Evolutionary conservation across 768 basidiomycete genomes (phyloP).

Genomic region (Termitomyces sp.): DNA sequence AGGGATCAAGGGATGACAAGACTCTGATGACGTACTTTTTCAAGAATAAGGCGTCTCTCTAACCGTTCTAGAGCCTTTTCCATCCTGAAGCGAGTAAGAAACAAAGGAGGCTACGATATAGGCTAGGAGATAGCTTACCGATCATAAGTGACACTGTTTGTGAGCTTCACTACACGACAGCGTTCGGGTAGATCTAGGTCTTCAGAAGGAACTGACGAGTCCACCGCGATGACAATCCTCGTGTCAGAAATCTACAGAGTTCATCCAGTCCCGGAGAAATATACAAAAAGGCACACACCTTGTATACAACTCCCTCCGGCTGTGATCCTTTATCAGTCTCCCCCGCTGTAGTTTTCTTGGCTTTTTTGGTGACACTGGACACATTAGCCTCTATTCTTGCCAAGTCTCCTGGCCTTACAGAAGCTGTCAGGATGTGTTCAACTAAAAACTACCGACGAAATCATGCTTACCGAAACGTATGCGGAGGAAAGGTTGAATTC

Average conservation of each 20-base stretch:
- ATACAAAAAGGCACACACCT: conserved; percentile 34
- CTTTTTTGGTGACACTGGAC: conserved; percentile 33
- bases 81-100: conserved; percentile 52
- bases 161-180: conserved; percentile 81
- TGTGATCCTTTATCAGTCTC: conserved; percentile 35
- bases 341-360: conserved; percentile 33
- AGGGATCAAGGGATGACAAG: not conserved
- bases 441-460: not conserved
- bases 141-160: conserved; percentile 90
- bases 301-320: conserved; percentile 84
- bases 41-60: conserved; percentile 35
- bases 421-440: conserved; percentile 8
- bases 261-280: not conserved
- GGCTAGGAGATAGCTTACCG: conserved; percentile 35
- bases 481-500: conserved; percentile 71
- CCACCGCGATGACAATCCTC: conserved; percentile 75
- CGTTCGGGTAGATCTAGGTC: conserved; percentile 82
- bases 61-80: conserved; percentile 72
- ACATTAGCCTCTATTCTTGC: conserved; percentile 78
- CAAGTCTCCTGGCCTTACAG: conserved; percentile 75
- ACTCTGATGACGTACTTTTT: conserved; percentile 4
- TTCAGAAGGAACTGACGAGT: conserved; percentile 53
- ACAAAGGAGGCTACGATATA: not conserved
- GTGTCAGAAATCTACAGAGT: conserved; percentile 66
- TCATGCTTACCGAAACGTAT: conserved; percentile 64